Base-by-base conservation (phyloP, 495 filamentous ascomycete species). In the Filosporella fistucella region DNA sequence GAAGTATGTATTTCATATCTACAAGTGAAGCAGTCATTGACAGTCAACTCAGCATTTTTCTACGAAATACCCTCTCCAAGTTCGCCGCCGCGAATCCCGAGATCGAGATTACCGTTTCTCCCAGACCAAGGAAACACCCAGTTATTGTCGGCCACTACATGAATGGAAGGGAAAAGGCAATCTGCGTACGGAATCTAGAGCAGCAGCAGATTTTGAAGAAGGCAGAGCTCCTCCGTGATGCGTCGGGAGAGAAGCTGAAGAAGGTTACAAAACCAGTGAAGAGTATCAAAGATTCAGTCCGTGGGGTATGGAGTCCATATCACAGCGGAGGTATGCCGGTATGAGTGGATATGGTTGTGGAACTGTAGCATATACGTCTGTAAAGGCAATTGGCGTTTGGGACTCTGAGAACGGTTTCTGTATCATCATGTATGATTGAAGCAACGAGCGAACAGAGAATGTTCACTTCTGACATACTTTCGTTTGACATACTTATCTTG, bases 261-360 rank as follows among this genome's bases (percentile, higher is more conserved):
- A 78, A 69, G 61, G 74, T 83, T 49, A 88, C 74, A 63, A 95
- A 91, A 74, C 83, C 88, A 6, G 84, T 98, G 18, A 77, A 70
- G 45, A 91, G 87, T 77, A 70, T 86, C 63, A 96, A 93, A 64
- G 82, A 91, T 66, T 90, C 89, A 68, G 89, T 96, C 12, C 82
- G 93, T 71, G 93, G 93, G 48, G 80, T 97, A 52, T 98, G 91
- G 90, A 85, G 81, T 70, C 90, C 90, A 33, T 95, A 86, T 63
- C 93, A 97, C 66, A 89, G 91, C 47, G 42, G 60, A 42, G 47
- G 54, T 0, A 56, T 54, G 16, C 22, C 43, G 44, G 59, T 61
- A 18, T 61, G 39, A 58, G 20, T 14, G 35, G 22, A 10, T 21
- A 11, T 14, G n/a, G 18, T 7, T 13, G 37, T 7, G 20, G 11